phyloP scores from a whole-genome alignment of 1,284 basidiomycete species.

The Peniophora sp. region DNA sequence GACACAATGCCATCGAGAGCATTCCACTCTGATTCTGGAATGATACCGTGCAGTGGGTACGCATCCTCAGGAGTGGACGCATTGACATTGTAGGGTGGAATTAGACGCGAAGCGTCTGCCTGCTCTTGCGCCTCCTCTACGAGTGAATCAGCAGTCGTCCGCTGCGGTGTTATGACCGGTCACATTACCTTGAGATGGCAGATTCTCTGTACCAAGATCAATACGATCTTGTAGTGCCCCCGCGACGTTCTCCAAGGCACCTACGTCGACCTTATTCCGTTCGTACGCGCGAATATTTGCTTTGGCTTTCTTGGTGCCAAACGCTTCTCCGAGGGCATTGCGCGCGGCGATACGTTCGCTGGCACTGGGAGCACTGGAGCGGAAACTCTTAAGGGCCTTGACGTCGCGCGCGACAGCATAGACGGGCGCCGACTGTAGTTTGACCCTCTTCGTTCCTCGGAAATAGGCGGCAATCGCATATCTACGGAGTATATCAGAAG shows the following conservation, averaged over 20 bases:
- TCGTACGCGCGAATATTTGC: constrained; percentile 76
- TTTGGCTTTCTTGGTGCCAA: constrained; percentile 91
- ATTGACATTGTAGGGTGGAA: constrained; percentile 63
- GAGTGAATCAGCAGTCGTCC: neutral
- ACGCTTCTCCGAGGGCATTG: constrained; percentile 80
- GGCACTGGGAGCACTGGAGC: constrained; percentile 39
- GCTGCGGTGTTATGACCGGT: neutral
- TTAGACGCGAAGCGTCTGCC: constrained; percentile 57
- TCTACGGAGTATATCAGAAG: constrained; percentile 21
- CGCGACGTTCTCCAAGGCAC: constrained; percentile 77
- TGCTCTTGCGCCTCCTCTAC: constrained; percentile 58
- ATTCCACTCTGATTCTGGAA: constrained; percentile 73
- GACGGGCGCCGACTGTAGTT: constrained; percentile 62
- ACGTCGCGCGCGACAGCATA: constrained; percentile 74
- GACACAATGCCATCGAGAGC: constrained; percentile 40
- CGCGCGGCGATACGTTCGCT: constrained; percentile 57
- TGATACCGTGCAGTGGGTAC: constrained; percentile 70
- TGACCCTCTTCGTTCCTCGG: constrained; percentile 61
- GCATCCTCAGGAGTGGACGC: constrained; percentile 65
- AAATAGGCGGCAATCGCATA: constrained; percentile 68
- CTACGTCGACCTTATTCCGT: constrained; percentile 81
- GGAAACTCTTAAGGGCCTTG: constrained; percentile 72
- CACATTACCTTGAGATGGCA: constrained; percentile 57
- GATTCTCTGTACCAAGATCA: constrained; percentile 54
- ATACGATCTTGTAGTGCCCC: constrained; percentile 77